phyloP scores from a whole-genome alignment of 2,329 filamentous ascomycete species.

The Fusarium sp. region DNA sequence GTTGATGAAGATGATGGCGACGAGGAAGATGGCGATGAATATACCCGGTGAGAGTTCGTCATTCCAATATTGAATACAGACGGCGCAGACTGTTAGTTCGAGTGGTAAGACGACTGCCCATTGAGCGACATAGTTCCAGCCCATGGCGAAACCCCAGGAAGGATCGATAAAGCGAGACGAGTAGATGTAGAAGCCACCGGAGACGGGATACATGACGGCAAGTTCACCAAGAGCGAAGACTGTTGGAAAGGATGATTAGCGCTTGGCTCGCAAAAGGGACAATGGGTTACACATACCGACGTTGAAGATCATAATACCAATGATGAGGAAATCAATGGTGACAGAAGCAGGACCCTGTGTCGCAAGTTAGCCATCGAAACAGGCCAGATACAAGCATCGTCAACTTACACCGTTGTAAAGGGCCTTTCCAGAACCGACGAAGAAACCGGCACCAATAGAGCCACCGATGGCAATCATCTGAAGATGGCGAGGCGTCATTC shows the following conservation, averaged over 20 bases:
- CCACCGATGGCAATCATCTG: slow-evolving; percentile 70
- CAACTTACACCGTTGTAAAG: slow-evolving; percentile 55
- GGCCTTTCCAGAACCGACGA: slow-evolving; percentile 65
- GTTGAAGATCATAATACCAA: slow-evolving; percentile 68
- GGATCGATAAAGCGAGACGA: slow-evolving; percentile 69
- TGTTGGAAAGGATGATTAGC: slow-evolving; percentile 21
- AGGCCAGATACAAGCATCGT: not conserved
- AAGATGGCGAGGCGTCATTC: slow-evolving; percentile 65
- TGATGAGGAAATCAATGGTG: slow-evolving; percentile 61
- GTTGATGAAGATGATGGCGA: slow-evolving; percentile 60
- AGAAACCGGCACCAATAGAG: slow-evolving; percentile 69
- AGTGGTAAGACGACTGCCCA: slow-evolving; percentile 60
- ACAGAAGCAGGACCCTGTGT: slow-evolving; percentile 52
- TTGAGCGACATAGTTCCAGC: slow-evolving; percentile 56
- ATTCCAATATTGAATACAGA: slow-evolving; percentile 63
- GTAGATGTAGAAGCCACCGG: slow-evolving; percentile 69
- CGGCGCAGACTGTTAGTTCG: slow-evolving; percentile 59
- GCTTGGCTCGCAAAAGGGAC: no score
- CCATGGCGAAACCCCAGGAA: slow-evolving; percentile 65
- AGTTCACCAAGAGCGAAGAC: slow-evolving; percentile 68
- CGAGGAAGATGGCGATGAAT: slow-evolving; percentile 63
- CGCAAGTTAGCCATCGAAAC: slow-evolving; percentile 5
- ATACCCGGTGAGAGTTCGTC: slow-evolving; percentile 56
- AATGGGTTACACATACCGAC: slow-evolving; percentile 46
- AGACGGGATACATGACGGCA: slow-evolving; percentile 67